Percentiles rank a stretch among this genome's conserved stretches.
These are phyloP conservation scores for Byssoonygena ceratinophila DNA, from an alignment of 2,329 filamentous ascomycete genomes.

Conservation along the genomic window DNA sequence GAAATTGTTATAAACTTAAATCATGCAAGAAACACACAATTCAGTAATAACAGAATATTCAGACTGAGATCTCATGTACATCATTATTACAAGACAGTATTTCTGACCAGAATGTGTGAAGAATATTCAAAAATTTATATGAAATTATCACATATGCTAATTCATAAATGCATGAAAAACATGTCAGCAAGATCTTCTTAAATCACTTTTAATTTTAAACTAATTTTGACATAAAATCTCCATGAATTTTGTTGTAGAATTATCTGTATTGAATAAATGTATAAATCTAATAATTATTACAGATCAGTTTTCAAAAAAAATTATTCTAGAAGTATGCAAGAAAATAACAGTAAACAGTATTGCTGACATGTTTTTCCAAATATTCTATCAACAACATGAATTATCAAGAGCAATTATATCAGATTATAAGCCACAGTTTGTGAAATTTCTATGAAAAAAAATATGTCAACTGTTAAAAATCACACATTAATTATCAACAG, in stretches of 20 bases:
- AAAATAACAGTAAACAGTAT: conserved; percentile 14
- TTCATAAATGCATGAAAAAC: too few relatives aligned
- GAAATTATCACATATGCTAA: too few relatives aligned
- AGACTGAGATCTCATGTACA: neutral
- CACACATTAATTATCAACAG: too few relatives aligned
- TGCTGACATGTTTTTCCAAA: too few relatives aligned
- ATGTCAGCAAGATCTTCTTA: neutral
- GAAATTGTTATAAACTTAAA: too few relatives aligned
- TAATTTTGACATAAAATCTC: neutral
- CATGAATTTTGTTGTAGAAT: too few relatives aligned
- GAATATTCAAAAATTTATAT: too few relatives aligned
- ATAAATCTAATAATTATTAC: neutral
- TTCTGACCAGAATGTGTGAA: neutral
- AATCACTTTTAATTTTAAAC: neutral
- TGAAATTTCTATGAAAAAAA: too few relatives aligned
- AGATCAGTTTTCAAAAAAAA: neutral
- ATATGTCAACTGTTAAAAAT: too few relatives aligned
- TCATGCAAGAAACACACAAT: neutral
- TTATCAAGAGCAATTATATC: conserved; percentile 18
- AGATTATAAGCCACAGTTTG: conserved; percentile 16
- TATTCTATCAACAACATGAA: conserved; percentile 17
- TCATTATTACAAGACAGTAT: neutral
- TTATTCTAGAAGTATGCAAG: neutral
- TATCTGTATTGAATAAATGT: neutral
- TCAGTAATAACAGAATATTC: too few relatives aligned